Base-by-base conservation (phyloP, 2,329 filamentous ascomycete species). In the Cryphonectria radicalis region DNA sequence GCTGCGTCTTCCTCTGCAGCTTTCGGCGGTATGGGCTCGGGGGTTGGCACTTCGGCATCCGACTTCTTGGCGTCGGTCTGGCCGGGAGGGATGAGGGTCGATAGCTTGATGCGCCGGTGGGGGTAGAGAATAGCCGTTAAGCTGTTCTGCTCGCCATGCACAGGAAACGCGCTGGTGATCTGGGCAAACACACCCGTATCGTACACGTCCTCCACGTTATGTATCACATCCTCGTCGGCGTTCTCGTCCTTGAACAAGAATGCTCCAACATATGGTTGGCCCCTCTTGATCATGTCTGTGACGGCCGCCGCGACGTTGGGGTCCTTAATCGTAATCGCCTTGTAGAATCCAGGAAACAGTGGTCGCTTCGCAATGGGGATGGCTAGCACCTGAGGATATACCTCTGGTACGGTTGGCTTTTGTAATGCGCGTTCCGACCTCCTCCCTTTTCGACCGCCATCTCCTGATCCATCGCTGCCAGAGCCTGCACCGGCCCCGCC, bases 201-300 rank as follows among this genome's bases (percentile, higher is more conserved):
- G 81, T 99, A 93, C 42, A 99, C 95, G 77, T 99, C 96, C 73
- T 95, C 92, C 40, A 92, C 86, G 75, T 91, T 95, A 75, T 95
- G 93, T 79, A 99, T 98, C 65, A 97, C 89, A 81, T 99, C 97
- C 78, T 94, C 93, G 79, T 98, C 96, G 74, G 93, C 92, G 74
- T 94, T 92, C 79, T 98, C 95, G 78, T 99, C 95, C 82, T 98
- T 98, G 85, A 98, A 94, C 78, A 99, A 82, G 82, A 99, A 99
- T 3, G 95, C 95, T 74, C 96, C 96, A 57, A 99, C 94, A 77
- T 99, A 99, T 35, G 95, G 97, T 81, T 99, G 97, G 0, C 96
- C 96, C 67, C 95, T 89, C 86, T 97, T 97, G 80, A 98, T 93
- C 87, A 97, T 96, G 79, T 99, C 97, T 71, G 95, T 92, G 75